Percentiles rank a stretch among this genome's conserved stretches.
Evolutionary conservation across 345 rosid species (phyloP).

Genomic region (Murraya koenigii): DNA sequence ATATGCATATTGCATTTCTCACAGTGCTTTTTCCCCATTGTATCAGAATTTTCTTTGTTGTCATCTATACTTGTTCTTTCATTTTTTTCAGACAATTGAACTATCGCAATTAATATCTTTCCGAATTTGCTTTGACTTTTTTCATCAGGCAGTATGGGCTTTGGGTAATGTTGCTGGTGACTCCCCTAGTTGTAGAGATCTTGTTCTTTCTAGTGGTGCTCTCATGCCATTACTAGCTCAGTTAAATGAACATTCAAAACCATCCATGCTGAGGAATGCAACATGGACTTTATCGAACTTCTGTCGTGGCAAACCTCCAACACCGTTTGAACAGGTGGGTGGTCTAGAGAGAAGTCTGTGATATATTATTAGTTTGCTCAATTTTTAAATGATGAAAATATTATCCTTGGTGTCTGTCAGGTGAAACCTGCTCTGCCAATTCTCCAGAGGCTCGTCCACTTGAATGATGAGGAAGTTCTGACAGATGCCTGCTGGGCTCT

Average conservation of each 20-base stretch:
- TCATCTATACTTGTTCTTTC: neutral
- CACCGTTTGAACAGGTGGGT: slow-evolving; percentile 70
- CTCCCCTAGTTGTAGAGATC: slow-evolving; percentile 69
- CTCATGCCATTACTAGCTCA: slow-evolving; percentile 63
- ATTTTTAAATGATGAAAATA: neutral
- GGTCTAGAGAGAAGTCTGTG: neutral
- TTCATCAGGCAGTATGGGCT: slow-evolving; percentile 70
- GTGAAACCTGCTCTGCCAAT: slow-evolving; percentile 78
- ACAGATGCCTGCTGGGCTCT: slow-evolving; percentile 94
- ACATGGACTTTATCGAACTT: slow-evolving; percentile 77
- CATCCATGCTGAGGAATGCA: slow-evolving; percentile 76
- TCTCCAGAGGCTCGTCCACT: slow-evolving; percentile 67
- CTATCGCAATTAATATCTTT: neutral
- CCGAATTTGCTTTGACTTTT: neutral
- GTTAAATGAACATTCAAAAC: slow-evolving; percentile 60
- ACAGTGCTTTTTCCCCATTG: neutral
- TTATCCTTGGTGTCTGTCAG: slow-evolving; percentile 33
- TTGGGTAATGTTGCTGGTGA: slow-evolving; percentile 83
- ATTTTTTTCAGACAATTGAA: neutral
- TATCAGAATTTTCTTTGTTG: neutral
- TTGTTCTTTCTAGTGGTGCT: slow-evolving; percentile 65
- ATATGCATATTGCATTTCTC: neutral
- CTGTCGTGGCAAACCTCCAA: slow-evolving; percentile 76
- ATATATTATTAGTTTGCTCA: neutral
- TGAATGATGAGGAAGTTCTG: slow-evolving; percentile 81